Evolutionary conservation across 1,139 yeast species (phyloP).

Genomic region (Geotrichum macrosporum): DNA sequence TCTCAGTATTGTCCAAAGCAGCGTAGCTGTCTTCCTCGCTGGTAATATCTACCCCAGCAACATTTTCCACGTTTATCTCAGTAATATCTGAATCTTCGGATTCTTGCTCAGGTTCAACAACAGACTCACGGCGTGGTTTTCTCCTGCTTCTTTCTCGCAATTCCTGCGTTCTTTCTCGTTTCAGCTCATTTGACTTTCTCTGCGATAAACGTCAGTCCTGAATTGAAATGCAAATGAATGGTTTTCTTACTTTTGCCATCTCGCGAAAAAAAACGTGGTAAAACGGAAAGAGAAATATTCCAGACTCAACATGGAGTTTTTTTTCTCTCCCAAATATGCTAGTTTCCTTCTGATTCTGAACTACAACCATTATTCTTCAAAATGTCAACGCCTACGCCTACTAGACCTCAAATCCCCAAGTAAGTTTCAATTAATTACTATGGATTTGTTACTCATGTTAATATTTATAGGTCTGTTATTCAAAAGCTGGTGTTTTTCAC

Average conservation of each 20-base stretch:
- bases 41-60: too few relatives aligned
- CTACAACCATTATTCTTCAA: background rate
- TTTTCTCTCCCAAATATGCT: too few relatives aligned
- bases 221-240: too few relatives aligned
- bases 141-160: background rate
- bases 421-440: slow-evolving; percentile 3
- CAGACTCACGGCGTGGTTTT: background rate
- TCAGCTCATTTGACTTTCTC: slow-evolving; percentile 3
- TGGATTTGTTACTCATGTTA: too few relatives aligned
- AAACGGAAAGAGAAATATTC: too few relatives aligned
- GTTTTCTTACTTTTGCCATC: background rate
- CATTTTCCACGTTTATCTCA: background rate
- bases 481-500: slow-evolving; percentile 80
- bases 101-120: background rate
- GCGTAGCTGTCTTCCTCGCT: too few relatives aligned
- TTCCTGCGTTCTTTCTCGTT: background rate
- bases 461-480: slow-evolving; percentile 60
- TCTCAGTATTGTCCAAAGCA: too few relatives aligned
- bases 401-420: slow-evolving; percentile 18
- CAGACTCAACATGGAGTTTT: too few relatives aligned
- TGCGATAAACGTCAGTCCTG: too few relatives aligned
- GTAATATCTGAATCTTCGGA: background rate
- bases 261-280: background rate
- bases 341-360: background rate
- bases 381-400: slow-evolving; percentile 4